Base-by-base conservation (phyloP, 2,329 filamentous ascomycete species). In the Hirsutella rhossiliensis region DNA sequence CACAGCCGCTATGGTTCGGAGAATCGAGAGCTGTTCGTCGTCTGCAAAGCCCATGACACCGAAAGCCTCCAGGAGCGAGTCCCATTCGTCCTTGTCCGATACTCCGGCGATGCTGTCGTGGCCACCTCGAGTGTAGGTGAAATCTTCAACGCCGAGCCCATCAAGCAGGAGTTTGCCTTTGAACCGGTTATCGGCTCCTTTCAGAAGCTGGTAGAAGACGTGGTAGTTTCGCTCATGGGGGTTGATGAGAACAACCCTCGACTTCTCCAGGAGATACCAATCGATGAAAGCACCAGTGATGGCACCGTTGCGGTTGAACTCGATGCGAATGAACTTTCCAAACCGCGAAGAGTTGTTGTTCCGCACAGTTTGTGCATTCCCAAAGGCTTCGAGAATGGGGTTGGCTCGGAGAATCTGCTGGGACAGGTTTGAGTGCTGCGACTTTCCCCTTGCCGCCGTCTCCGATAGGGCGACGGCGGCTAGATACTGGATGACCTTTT, bases 301-400 rank as follows among this genome's bases (percentile, higher is more conserved):
- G 44, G 92, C 84, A 27, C 94, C 94, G 31, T 78, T 78, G 20
- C 85, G 76, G 30, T 80, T 87, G 64, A 98, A 96, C 59, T 96
- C 88, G 57, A 98, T 98, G 41, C 94, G 78, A 59, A 98, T 98
- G 57, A 98, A 98, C 62, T 98, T 98, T 59, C 92, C 92, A 57
- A 98, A 98, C 50, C 92, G 81, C 5, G 92, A 98, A 0, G 92
- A 98, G 61, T 98, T 98, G 67, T 98, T 92, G 63, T 98, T 98
- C 43, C 92, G 79, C 28, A 98, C 87, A 0, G 92, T 98, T 61
- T 98, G 94, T 1, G 92, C 92, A 59, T 98, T 98, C 48, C 94
- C 94, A 56, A 98, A 98, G 2, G 92, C 85, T 73, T 98, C 94
- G 3, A 98, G 76, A 41, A 98, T 98, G 0, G 92, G 92, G 60